These are phyloP conservation scores for Guadua angustifolia DNA, from an alignment of 176 grass and related monocot species.

Conservation along the genomic window DNA sequence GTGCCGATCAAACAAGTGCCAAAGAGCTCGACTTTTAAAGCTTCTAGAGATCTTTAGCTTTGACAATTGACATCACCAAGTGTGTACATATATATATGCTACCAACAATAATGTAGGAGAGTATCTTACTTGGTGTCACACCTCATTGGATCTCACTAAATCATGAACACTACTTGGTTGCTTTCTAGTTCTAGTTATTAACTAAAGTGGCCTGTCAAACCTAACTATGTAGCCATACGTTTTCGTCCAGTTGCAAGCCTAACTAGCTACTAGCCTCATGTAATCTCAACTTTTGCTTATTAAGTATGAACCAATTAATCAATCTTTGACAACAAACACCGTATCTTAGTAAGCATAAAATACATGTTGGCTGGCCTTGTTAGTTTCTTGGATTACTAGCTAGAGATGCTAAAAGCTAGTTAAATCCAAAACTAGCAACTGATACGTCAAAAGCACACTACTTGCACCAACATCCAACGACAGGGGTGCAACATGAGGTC, in stretches of 20 bases:
- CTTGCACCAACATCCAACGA: slow-evolving; percentile 23
- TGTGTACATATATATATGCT: not conserved
- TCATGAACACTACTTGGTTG: slow-evolving; percentile 38
- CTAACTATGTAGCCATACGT: slow-evolving; percentile 42
- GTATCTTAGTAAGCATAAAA: slow-evolving; percentile 48
- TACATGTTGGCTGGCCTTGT: slow-evolving; percentile 12
- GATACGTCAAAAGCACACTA: slow-evolving; percentile 38
- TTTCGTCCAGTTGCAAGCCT: slow-evolving; percentile 35
- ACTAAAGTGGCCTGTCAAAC: slow-evolving; percentile 27
- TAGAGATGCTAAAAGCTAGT: slow-evolving; percentile 28
- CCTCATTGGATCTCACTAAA: slow-evolving; percentile 50
- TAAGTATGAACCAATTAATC: slow-evolving; percentile 36
- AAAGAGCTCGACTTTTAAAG: slow-evolving; percentile 33
- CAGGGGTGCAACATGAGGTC: slow-evolving; percentile 18
- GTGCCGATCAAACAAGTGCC: slow-evolving; percentile 27
- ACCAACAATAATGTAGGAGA: slow-evolving; percentile 28
- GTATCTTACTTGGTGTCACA: slow-evolving; percentile 24
- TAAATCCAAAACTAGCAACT: slow-evolving; percentile 35
- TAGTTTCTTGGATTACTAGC: slow-evolving; percentile 20
- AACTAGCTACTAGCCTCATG: slow-evolving; percentile 3
- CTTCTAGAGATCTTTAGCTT: slow-evolving; percentile 56
- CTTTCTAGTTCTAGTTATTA: slow-evolving; percentile 37
- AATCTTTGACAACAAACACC: slow-evolving; percentile 50
- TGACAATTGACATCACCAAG: slow-evolving; percentile 39
- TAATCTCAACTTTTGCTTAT: slow-evolving; percentile 42